phyloP scores from a whole-genome alignment of 2,329 filamentous ascomycete genomes.

The Colletotrichum chrysophilum region DNA sequence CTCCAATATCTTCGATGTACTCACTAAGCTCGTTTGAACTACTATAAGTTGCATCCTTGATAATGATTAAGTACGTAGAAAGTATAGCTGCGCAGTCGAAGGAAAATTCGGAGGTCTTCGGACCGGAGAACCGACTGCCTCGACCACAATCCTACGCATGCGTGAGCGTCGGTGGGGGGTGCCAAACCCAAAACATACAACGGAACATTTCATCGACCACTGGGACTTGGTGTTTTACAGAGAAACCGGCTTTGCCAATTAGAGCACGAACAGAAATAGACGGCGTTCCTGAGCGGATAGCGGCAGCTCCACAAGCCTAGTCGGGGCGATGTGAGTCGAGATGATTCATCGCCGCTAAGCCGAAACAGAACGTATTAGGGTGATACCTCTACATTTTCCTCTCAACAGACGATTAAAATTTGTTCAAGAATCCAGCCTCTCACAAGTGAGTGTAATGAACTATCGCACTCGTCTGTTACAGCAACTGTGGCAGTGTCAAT shows the following conservation, averaged over 20 bases:
- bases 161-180: not conserved
- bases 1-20: accelerated
- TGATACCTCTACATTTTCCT: not conserved
- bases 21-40: not conserved
- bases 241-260: accelerated
- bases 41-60: accelerated
- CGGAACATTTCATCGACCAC: not conserved
- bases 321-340: not conserved
- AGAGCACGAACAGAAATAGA: not conserved
- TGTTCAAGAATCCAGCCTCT: not conserved
- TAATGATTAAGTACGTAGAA: not conserved
- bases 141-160: not conserved
- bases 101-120: not conserved
- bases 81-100: not conserved
- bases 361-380: not conserved
- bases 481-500: not conserved
- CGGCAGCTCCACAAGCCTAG: not conserved
- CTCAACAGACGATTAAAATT: not conserved
- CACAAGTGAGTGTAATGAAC: not conserved
- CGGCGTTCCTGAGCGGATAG: not conserved
- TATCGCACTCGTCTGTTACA: not conserved
- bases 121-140: not conserved
- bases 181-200: not conserved
- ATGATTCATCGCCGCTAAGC: not conserved
- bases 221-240: not conserved